Percentiles rank a stretch among this genome's conserved stretches.
phyloP scores from a whole-genome alignment of 106 monocot genomes.

The Allium cepa region DNA sequence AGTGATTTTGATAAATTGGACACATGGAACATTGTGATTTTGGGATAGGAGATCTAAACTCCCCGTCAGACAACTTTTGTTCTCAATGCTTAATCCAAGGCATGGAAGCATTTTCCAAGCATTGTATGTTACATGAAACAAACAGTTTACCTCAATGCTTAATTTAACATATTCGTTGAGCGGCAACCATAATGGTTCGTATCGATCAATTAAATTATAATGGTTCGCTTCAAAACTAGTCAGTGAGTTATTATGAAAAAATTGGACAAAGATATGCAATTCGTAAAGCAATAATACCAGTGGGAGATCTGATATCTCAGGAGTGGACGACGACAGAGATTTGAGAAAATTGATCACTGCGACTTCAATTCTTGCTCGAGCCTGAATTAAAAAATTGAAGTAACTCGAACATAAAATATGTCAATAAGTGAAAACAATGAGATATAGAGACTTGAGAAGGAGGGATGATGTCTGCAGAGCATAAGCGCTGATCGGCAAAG shows the following conservation, averaged over 20 bases:
- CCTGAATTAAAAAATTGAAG: slow-evolving; percentile 17
- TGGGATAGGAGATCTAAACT: no score
- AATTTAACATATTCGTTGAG: no score
- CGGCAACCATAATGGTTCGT: not conserved
- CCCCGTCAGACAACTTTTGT: no score
- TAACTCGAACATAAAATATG: not conserved
- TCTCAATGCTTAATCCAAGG: no score
- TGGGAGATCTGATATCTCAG: slow-evolving; percentile 47
- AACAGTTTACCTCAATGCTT: no score
- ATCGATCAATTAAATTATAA: slow-evolving; percentile 1
- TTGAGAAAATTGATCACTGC: slow-evolving; percentile 77
- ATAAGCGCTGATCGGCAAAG: slow-evolving; percentile 73
- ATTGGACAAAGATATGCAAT: no score
- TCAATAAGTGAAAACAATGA: not conserved
- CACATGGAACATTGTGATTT: no score
- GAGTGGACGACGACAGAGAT: slow-evolving; percentile 38
- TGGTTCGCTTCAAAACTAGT: not conserved
- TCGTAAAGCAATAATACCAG: slow-evolving; percentile 34
- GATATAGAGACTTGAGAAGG: slow-evolving; percentile 40
- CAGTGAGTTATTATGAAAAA: not conserved
- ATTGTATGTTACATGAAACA: no score
- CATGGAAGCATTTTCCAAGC: no score
- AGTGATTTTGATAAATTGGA: no score
- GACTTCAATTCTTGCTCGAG: slow-evolving; percentile 70
- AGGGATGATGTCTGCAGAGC: slow-evolving; percentile 75